Conservation (phyloP, 306 rosid genomes). For the Quercus aquifolioides region DNA sequence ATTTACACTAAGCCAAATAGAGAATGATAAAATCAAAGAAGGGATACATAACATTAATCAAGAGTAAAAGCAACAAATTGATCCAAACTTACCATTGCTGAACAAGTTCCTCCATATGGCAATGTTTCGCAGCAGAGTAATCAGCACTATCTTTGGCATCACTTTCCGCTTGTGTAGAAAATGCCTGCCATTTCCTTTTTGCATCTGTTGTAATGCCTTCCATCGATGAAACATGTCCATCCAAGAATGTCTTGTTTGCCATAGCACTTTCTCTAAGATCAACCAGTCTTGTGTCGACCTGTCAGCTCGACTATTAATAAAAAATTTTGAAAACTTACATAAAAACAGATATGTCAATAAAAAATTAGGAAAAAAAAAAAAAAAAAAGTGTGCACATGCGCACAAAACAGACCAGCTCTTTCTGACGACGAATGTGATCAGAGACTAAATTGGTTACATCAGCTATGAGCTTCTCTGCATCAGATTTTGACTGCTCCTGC, state of each 20-base stretch:
- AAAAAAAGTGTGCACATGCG: not conserved
- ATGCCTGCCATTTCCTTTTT: conserved; percentile 87
- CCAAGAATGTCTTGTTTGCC: conserved; percentile 68
- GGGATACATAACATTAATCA: not conserved
- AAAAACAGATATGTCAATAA: not conserved
- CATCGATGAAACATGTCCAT: conserved; percentile 65
- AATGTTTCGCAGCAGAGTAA: conserved; percentile 84
- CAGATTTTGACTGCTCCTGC: conserved; percentile 84
- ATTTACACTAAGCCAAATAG: conserved; percentile 36
- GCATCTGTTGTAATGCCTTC: conserved; percentile 64
- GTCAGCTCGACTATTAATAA: conserved; percentile 23
- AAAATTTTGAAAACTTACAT: not conserved
- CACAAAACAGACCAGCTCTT: conserved; percentile 63
- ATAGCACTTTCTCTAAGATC: conserved; percentile 62
- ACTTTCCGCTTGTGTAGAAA: conserved; percentile 65
- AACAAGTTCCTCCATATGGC: conserved; percentile 77
- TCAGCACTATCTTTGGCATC: conserved; percentile 69
- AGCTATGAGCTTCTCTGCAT: conserved; percentile 82
- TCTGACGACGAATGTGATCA: conserved; percentile 66
- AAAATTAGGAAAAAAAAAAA: not conserved
- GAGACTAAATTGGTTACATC: conserved; percentile 74
- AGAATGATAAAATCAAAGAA: not conserved
- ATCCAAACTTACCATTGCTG: conserved; percentile 57
- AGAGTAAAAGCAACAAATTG: not conserved
- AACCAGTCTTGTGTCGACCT: conserved; percentile 79